Percentiles rank a stretch among this genome's conserved stretches.
These are phyloP conservation scores for Phytophthora europaea DNA, from an alignment of 352 stramenopile genomes.

Conservation along the genomic window DNA sequence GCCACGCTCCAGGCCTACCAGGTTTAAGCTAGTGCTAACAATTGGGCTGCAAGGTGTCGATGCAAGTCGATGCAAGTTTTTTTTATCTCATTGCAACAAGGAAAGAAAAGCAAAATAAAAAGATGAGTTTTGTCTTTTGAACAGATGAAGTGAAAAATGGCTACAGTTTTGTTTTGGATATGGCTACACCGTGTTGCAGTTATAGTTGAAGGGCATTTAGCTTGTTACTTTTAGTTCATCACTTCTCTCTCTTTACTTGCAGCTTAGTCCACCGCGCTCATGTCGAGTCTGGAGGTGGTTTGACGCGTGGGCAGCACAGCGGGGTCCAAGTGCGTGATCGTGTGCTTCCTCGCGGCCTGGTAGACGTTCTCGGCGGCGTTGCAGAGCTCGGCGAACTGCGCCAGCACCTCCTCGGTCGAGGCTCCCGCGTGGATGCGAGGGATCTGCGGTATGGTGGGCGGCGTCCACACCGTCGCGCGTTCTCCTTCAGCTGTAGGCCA, in stretches of 20 bases:
- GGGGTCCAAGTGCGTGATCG: conserved; percentile 34
- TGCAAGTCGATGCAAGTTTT: conserved; percentile 7
- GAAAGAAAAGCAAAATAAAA: conserved; percentile 3
- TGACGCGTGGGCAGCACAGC: conserved; percentile 14
- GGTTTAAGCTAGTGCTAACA: conserved; percentile 28
- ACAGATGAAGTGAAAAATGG: background rate
- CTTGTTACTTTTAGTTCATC: conserved; percentile 8
- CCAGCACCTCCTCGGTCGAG: conserved; percentile 41
- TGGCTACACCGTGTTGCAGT: conserved; percentile 6
- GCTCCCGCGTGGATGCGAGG: conserved; percentile 40
- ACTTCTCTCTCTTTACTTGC: conserved; percentile 4
- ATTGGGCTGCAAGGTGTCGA: background rate
- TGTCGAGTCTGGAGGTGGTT: conserved; percentile 33
- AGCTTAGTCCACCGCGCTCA: conserved; percentile 44
- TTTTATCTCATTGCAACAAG: conserved; percentile 1
- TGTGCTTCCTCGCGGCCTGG: conserved; percentile 38
- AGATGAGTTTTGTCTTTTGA: conserved; percentile 3
- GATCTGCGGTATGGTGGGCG: conserved; percentile 34
- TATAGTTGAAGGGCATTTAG: background rate
- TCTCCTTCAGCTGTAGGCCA: conserved; percentile 27
- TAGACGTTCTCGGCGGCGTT: conserved; percentile 47
- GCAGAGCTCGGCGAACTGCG: conserved; percentile 47
- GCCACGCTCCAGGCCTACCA: conserved; percentile 51
- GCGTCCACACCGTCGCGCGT: conserved; percentile 26
- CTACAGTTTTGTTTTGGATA: conserved; percentile 1